Percentiles rank a stretch among this genome's conserved stretches.
Conservation (phyloP, 805 yeast genomes). For the Candida lessepsii region DNA sequence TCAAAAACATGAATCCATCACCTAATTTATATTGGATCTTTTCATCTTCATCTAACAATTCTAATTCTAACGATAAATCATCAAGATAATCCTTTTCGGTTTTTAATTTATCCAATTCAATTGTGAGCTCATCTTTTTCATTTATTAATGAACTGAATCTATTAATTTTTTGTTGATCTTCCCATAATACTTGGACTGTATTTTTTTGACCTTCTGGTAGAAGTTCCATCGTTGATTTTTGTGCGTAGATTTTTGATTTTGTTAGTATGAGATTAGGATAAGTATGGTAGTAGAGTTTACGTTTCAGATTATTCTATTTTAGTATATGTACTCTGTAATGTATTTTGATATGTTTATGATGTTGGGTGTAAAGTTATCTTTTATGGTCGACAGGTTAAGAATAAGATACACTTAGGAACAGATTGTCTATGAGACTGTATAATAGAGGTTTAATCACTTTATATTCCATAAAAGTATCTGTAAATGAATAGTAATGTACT, state of each 20-base stretch:
- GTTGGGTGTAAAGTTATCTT: too few relatives aligned
- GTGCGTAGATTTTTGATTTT: too few relatives aligned
- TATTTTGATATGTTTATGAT: too few relatives aligned
- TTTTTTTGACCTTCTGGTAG: conserved; percentile 57
- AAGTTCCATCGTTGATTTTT: conserved; percentile 33
- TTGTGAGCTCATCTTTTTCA: conserved; percentile 59
- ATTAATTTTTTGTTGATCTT: conserved; percentile 87
- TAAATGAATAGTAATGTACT: too few relatives aligned
- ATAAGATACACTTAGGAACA: too few relatives aligned
- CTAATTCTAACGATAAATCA: conserved; percentile 82
- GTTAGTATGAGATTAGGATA: neutral
- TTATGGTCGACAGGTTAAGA: too few relatives aligned
- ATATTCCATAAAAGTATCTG: too few relatives aligned
- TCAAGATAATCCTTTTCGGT: conserved; percentile 85
- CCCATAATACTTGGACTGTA: conserved; percentile 66
- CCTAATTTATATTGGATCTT: conserved; percentile 76
- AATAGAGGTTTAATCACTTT: too few relatives aligned
- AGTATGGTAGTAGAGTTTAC: too few relatives aligned
- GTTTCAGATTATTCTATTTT: too few relatives aligned
- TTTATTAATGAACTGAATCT: conserved; percentile 80
- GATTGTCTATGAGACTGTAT: too few relatives aligned
- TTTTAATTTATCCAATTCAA: conserved; percentile 46
- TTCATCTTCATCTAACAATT: conserved; percentile 76
- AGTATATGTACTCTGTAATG: too few relatives aligned
- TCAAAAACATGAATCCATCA: conserved; percentile 70